Evolutionary conservation across 2,329 filamentous ascomycete genomes (phyloP).

Genomic region (Pezicula rhizophila): DNA sequence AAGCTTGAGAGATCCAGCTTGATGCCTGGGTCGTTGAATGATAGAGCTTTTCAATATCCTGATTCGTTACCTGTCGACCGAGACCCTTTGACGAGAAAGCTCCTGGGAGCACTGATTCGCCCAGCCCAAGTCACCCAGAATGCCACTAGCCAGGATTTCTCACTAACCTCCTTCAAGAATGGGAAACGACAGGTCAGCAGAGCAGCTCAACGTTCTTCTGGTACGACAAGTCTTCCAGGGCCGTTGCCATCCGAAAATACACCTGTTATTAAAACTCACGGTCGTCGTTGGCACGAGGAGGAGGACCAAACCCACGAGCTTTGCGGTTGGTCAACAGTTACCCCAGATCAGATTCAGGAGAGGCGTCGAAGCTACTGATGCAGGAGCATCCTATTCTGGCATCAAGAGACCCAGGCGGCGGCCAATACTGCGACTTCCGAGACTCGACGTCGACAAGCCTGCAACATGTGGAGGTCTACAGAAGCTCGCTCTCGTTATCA

Average conservation of each 20-base stretch:
- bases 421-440: slow-evolving; percentile 18
- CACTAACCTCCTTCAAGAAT: slow-evolving; percentile 16
- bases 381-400: slow-evolving; percentile 26
- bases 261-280: slow-evolving; percentile 7
- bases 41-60: not conserved
- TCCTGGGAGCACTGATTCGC: slow-evolving; percentile 10
- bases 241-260: slow-evolving; percentile 9
- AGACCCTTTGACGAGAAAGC: slow-evolving; percentile 1
- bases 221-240: slow-evolving; percentile 11
- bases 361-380: slow-evolving; percentile 24
- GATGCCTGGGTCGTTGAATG: not conserved
- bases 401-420: slow-evolving; percentile 11
- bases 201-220: slow-evolving; percentile 13
- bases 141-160: slow-evolving; percentile 9
- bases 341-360: slow-evolving; percentile 17
- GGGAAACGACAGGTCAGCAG: slow-evolving; percentile 21
- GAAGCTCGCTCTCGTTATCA: slow-evolving; percentile 6
- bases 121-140: slow-evolving; percentile 16
- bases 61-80: not conserved
- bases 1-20: slow-evolving; percentile 1
- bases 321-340: slow-evolving; percentile 18
- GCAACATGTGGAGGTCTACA: slow-evolving; percentile 13
- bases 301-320: slow-evolving; percentile 7
- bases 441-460: slow-evolving; percentile 10
- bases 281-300: slow-evolving; percentile 7